A percentile compares a stretch with the other conserved stretches of the same genome.
These are phyloP conservation scores for Syncephalastrum sp. DNA, from an alignment of 371 early-diverging fungal species.

Conservation along the genomic window DNA sequence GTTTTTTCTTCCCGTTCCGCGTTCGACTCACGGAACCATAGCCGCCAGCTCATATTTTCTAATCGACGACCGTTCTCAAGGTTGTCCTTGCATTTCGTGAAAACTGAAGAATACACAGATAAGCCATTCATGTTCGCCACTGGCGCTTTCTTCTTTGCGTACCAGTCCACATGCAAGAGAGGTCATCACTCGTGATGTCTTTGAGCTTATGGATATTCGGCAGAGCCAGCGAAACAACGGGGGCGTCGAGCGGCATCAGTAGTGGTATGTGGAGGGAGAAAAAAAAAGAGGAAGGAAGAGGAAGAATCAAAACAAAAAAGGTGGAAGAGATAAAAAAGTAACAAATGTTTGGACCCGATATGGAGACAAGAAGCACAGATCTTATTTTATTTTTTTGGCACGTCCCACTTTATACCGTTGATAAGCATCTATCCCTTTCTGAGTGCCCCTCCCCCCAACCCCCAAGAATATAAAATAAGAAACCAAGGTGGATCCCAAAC, in stretches of 20 bases:
- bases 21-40: constrained; percentile 20
- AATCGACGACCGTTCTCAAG: constrained; percentile 46
- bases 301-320: constrained; percentile 6
- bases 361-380: no score
- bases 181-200: constrained; percentile 33
- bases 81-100: constrained; percentile 47
- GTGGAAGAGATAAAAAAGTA: neutral
- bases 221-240: constrained; percentile 43
- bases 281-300: constrained; percentile 3
- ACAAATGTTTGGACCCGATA: no score
- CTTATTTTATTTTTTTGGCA: no score
- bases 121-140: neutral
- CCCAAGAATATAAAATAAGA: no score
- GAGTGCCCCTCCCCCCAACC: no score
- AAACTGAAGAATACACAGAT: constrained; percentile 12
- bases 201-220: constrained; percentile 41
- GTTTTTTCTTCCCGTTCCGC: neutral
- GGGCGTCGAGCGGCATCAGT: constrained; percentile 31
- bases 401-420: no score
- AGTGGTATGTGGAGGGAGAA: neutral
- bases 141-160: constrained; percentile 6
- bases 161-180: constrained; percentile 54
- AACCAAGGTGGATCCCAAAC: no score
- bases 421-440: no score
- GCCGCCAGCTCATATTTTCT: constrained; percentile 47